Evolutionary conservation across 129 eudicot genomes (phyloP).

Genomic region (Centrapalus pauciflorus): DNA sequence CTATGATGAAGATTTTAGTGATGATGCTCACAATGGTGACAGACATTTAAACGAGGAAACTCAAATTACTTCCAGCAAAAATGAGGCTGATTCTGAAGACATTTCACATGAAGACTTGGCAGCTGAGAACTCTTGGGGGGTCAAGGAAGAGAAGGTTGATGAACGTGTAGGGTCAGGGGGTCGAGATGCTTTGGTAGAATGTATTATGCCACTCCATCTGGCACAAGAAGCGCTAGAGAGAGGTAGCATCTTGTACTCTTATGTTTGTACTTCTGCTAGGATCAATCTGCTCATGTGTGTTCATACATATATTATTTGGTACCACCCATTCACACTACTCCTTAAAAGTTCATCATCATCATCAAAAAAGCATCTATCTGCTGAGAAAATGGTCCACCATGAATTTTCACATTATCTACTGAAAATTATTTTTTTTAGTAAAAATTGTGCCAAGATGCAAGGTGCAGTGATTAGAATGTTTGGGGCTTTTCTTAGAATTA

Average conservation of each 20-base stretch:
- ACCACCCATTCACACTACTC: background rate
- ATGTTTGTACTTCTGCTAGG: background rate
- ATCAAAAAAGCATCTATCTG: background rate
- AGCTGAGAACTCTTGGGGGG: slow-evolving; percentile 39
- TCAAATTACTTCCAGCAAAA: slow-evolving; percentile 21
- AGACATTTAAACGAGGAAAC: slow-evolving; percentile 17
- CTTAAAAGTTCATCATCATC: background rate
- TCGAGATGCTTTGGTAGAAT: slow-evolving; percentile 46
- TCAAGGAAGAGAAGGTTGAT: slow-evolving; percentile 33
- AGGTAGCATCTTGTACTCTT: slow-evolving; percentile 38
- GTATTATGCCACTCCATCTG: slow-evolving; percentile 49
- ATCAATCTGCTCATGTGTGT: background rate
- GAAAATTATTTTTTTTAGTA: too few relatives aligned
- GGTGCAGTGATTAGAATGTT: too few relatives aligned
- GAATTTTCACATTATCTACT: too few relatives aligned
- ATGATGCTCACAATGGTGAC: slow-evolving; percentile 48
- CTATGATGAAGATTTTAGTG: slow-evolving; percentile 61
- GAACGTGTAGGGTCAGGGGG: slow-evolving; percentile 32
- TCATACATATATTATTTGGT: background rate
- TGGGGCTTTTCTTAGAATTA: too few relatives aligned
- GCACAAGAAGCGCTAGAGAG: slow-evolving; percentile 76
- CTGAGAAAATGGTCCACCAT: background rate
- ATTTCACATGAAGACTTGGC: slow-evolving; percentile 37
- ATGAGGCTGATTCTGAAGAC: slow-evolving; percentile 38
- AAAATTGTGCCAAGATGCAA: too few relatives aligned